phyloP scores from a whole-genome alignment of 768 basidiomycete species.

The Amanita molliuscula region DNA sequence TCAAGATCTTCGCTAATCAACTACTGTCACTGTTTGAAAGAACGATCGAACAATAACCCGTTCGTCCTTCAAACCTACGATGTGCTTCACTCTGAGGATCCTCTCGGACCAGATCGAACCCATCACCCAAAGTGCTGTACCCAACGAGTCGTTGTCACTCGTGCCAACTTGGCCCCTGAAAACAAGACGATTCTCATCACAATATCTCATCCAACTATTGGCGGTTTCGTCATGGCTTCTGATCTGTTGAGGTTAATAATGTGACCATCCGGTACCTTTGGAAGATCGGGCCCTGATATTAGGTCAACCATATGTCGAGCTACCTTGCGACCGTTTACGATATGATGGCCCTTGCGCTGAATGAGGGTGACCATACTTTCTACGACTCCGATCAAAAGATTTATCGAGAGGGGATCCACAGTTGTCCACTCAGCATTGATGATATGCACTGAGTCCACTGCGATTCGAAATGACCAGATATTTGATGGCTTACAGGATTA shows the following conservation, averaged over 20 bases:
- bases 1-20: neutral
- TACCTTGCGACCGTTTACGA: constrained; percentile 53
- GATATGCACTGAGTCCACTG: neutral
- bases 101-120: neutral
- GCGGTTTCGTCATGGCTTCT: neutral
- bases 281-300: constrained; percentile 34
- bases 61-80: neutral
- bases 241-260: neutral
- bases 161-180: neutral
- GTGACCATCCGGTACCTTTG: constrained; percentile 21
- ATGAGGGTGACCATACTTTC: neutral
- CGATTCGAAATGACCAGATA: neutral
- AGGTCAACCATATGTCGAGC: constrained; percentile 21
- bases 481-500: neutral
- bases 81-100: neutral
- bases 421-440: neutral
- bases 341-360: constrained; percentile 9
- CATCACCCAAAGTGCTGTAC: neutral
- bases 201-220: neutral
- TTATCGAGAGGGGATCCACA: neutral
- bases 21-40: neutral
- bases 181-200: neutral
- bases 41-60: neutral
- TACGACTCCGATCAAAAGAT: too few species aligned
- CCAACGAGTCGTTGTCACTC: neutral